A percentile compares a stretch with the other conserved stretches of the same genome.
Evolutionary conservation across 2,329 filamentous ascomycete species (phyloP).

Genomic region (Phialocephala sp.): DNA sequence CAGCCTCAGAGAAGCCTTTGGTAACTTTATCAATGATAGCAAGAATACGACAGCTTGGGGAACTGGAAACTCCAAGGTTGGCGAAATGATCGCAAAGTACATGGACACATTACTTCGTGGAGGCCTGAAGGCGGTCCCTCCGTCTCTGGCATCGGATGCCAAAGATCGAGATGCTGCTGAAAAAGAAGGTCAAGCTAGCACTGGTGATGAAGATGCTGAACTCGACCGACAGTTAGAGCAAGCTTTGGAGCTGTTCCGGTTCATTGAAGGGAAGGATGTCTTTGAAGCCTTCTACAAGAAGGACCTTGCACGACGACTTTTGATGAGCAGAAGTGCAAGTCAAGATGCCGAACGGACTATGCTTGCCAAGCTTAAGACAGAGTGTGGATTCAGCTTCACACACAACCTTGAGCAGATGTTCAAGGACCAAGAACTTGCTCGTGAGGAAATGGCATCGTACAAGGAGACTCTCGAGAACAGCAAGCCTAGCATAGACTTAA

Average conservation of each 20-base stretch:
- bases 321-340: slow-evolving; percentile 92
- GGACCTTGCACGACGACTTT: slow-evolving; percentile 84
- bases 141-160: slow-evolving; percentile 66
- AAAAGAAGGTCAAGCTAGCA: slow-evolving; percentile 67
- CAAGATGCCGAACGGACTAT: slow-evolving; percentile 96
- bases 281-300: slow-evolving; percentile 99
- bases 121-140: slow-evolving; percentile 82
- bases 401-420: slow-evolving; percentile 99
- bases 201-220: slow-evolving; percentile 88
- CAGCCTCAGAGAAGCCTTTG: slow-evolving; percentile 83
- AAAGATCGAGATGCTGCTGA: slow-evolving; percentile 63
- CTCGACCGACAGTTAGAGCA: slow-evolving; percentile 92
- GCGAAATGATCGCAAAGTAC: slow-evolving; percentile 98
- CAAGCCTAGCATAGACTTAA: slow-evolving; percentile 69
- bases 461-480: slow-evolving; percentile 64
- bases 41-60: slow-evolving; percentile 75
- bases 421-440: slow-evolving; percentile 92
- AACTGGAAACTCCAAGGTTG: slow-evolving; percentile 89
- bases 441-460: slow-evolving; percentile 92
- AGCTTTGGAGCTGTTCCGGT: slow-evolving; percentile 91
- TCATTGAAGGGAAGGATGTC: slow-evolving; percentile 95
- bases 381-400: slow-evolving; percentile 93
- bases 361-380: slow-evolving; percentile 87
- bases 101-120: slow-evolving; percentile 88
- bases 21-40: slow-evolving; percentile 88